Conservation (phyloP, 1,139 yeast genomes). For the Pichia sp. region DNA sequence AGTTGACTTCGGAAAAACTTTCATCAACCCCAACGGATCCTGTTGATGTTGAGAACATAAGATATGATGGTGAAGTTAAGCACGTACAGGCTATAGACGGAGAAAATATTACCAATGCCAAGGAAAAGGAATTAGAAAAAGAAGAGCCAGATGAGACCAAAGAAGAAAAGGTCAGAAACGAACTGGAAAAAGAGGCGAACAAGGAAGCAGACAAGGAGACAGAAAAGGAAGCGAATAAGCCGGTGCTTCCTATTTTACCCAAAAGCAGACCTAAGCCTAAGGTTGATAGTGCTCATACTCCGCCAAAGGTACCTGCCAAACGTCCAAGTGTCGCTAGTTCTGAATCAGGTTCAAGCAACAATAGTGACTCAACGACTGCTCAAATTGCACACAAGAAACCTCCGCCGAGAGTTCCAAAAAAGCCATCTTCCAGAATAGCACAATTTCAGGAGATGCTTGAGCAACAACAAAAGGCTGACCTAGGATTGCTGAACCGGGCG, state of each 20-base stretch:
- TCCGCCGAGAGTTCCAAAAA: constrained; percentile 71
- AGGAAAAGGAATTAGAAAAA: too few relatives aligned
- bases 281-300: neutral
- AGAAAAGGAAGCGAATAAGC: neutral
- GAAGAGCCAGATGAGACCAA: too few relatives aligned
- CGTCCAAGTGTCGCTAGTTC: neutral
- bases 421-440: constrained; percentile 71
- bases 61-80: too few relatives aligned
- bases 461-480: constrained; percentile 38
- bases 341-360: neutral
- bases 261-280: constrained; percentile 4
- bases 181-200: too few relatives aligned
- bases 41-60: too few relatives aligned
- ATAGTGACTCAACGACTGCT: neutral
- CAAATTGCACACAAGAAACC: constrained; percentile 27
- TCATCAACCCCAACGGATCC: too few relatives aligned
- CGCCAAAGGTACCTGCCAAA: constrained; percentile 1
- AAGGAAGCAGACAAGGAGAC: neutral
- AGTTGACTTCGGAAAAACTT: too few relatives aligned
- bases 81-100: too few relatives aligned
- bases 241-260: neutral
- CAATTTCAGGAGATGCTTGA: constrained; percentile 73
- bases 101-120: too few relatives aligned
- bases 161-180: too few relatives aligned
- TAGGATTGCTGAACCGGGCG: constrained; percentile 17